Evolutionary conservation across 495 filamentous ascomycete species (phyloP).

Genomic region (Trichoderma parareesei): DNA sequence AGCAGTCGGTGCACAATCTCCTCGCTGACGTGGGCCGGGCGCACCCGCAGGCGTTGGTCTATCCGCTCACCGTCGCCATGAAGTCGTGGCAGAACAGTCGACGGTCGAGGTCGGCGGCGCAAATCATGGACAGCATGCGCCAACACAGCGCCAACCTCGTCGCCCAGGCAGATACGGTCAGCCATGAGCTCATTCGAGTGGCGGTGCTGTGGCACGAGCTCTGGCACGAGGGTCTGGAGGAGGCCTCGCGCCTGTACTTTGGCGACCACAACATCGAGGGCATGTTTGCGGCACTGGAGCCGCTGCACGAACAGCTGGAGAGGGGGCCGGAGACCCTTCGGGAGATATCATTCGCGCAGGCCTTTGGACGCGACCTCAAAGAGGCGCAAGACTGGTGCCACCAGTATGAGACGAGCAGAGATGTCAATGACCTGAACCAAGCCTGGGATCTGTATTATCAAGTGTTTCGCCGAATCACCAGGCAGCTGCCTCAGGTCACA

Average conservation of each 20-base stretch:
- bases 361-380: conserved; percentile 87
- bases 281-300: conserved; percentile 87
- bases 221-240: conserved; percentile 98
- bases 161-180: conserved; percentile 90
- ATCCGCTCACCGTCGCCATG: conserved; percentile 96
- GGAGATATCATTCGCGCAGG: conserved; percentile 96
- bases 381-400: conserved; percentile 94
- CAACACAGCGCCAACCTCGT: conserved; percentile 90
- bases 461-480: conserved; percentile 89
- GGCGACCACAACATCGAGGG: conserved; percentile 93
- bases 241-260: conserved; percentile 86
- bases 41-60: conserved; percentile 97
- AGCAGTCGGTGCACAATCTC: conserved; percentile 82
- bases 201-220: conserved; percentile 97
- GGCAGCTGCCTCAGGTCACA: conserved; percentile 84
- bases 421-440: conserved; percentile 90
- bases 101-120: conserved; percentile 72
- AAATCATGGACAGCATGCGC: conserved; percentile 97
- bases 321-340: conserved; percentile 82
- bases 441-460: conserved; percentile 99
- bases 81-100: conserved; percentile 72
- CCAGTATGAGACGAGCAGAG: conserved; percentile 76
- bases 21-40: conserved; percentile 85
- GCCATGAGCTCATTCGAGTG: conserved; percentile 88
- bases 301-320: conserved; percentile 85